Base-by-base conservation (phyloP, 768 basidiomycete genomes). In the Pulveroboletus frians region DNA sequence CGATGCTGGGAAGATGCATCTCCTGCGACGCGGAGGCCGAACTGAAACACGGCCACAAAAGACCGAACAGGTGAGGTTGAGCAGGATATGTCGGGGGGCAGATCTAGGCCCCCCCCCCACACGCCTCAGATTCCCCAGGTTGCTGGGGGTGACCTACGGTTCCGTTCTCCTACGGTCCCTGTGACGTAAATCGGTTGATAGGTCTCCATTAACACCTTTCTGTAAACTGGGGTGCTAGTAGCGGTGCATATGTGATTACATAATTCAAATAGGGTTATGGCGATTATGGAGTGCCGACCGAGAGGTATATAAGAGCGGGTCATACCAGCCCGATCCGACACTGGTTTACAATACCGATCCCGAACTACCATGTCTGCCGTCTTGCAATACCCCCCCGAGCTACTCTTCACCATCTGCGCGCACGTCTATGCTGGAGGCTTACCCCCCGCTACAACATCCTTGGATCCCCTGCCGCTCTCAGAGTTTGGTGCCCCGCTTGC, bases 321-420 rank as follows among this genome's bases (percentile, higher is more conserved):
- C 5, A 36, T 14, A 11, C 39, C 26, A 31, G 30, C 20, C 41
- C 15, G 30, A 34, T 52, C 21, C 9, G 15, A 26, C 43, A 55
- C 29, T 26, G 13, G 9, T 20, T 4, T 45, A 21, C 21, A 26
- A 6, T 26, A 26, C 39, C 7, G 23, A 27, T 39, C 26, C 15
- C 20, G 26, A 23, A 27, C 5, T 17, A 35, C 34, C 54, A 62
- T 63, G 63, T 57, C 62, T 35, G 49, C 61, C 39, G 64, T 71
- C 36, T 47, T 61, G 32, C 73, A 77, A 52, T 88, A 77, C 64
- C 89, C 88, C 7, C 73, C 82, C 8, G 89, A 92, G 59, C 67
- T 92, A 14, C 76, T 88, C 47, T 79, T 79, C 50, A 70, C 80
- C 27, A 83, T 93, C 51, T 91, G 87, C 56, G 79, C 83, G 0